Base-by-base conservation (phyloP, 805 yeast species). In the Osmozyma mogii region DNA sequence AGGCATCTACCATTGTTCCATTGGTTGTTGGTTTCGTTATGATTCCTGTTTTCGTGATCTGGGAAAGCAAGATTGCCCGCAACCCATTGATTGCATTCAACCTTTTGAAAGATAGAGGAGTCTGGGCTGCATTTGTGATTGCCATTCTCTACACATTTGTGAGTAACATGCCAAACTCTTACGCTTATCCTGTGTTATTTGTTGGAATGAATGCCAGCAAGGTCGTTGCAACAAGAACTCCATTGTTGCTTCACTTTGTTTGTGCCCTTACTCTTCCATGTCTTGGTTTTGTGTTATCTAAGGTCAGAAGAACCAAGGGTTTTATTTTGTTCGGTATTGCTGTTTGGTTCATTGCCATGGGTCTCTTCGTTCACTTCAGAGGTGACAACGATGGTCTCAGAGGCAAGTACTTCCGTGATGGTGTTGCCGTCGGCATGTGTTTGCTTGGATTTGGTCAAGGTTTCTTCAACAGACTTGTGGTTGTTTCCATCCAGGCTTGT, bases 401-500 rank as follows among this genome's bases (percentile, higher is more conserved):
- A 8, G 9, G 20, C 9, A 18, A 7, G 20, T 18, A 18, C 20
- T 18, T 18, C 9, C 32, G 34, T 17, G 25, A 38, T 16, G 50
- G 50, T 34, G 36, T 43, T 22, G 40, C 43, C 28, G 50, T 37
- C 17, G 46, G 40, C 22, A 30, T 38, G 21, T 29, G 35, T 28
- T 31, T 45, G 14, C 15, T 43, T 31, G 50, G 50, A 29, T 31
- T 41, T 21, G 50, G 50, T 33, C 36, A 45, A 9, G 36, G 42
- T 28, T 45, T 45, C 36, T 45, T 43, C 38, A 27, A 45, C 6
- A 40, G 41, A 30, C 39, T 43, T 3, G 32, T 41, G 14, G 32
- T 30, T 22, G 43, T 45, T 22, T 37, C 44, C 9, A 35, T 42
- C 35, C 41, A 38, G 33, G 25, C 39, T 10, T 31, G 38, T 35